Percentiles rank a stretch among this genome's conserved stretches.
Conservation (phyloP, 1,284 basidiomycete genomes). For the Ceratobasidium sp. region DNA sequence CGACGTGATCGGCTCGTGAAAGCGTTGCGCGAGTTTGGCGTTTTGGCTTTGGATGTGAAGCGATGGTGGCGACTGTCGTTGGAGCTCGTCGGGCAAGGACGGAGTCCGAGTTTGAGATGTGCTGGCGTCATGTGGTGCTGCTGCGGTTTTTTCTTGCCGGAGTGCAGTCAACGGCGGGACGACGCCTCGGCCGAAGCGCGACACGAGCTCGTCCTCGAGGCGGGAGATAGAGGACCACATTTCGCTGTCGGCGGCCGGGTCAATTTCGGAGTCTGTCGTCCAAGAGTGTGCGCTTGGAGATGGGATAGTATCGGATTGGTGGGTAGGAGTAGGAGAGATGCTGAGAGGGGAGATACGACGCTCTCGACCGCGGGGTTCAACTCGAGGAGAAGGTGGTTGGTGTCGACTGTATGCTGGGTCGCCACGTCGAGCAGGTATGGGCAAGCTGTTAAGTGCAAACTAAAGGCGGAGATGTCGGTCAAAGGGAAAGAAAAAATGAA, state of each 20-base stretch:
- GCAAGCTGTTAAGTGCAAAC: conserved; percentile 25
- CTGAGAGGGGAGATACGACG: conserved; percentile 28
- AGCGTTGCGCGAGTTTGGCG: conserved; percentile 35
- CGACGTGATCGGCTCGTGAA: conserved; percentile 30
- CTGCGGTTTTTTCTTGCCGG: conserved; percentile 36
- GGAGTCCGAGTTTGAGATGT: background rate
- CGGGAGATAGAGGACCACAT: conserved; percentile 38
- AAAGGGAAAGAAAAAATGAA: background rate
- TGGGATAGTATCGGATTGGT: conserved; percentile 11
- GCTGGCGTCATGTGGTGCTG: background rate
- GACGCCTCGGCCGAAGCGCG: conserved; percentile 38
- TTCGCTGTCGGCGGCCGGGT: conserved; percentile 30
- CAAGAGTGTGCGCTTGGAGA: conserved; percentile 41
- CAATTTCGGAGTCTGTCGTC: conserved; percentile 38
- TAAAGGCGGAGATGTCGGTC: conserved; percentile 3
- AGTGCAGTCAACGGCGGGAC: conserved; percentile 30
- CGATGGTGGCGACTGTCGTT: conserved; percentile 1
- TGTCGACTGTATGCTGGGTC: conserved; percentile 22
- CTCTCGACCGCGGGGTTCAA: conserved; percentile 20
- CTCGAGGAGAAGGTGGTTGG: conserved; percentile 18
- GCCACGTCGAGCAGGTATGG: conserved; percentile 17
- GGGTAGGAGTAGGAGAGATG: conserved; percentile 27
- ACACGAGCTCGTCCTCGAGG: conserved; percentile 42
- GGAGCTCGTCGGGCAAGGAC: conserved; percentile 32
- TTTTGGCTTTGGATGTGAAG: conserved; percentile 19